Evolutionary conservation across 805 yeast species (phyloP).

Genomic region (Zygosaccharomyces gambellarensis): DNA sequence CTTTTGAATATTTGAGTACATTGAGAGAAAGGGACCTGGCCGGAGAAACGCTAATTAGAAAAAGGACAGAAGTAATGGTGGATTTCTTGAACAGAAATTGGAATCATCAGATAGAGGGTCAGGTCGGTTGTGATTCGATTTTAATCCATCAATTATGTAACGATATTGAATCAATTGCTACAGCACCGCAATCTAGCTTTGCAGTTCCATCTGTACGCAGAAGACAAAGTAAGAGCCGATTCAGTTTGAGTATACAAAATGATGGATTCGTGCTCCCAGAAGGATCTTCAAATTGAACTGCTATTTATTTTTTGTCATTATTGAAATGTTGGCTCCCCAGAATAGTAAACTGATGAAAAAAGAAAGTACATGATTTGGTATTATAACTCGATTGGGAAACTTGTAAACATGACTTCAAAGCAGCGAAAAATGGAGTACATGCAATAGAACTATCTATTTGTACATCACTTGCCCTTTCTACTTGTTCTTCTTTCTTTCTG

Average conservation of each 20-base stretch:
- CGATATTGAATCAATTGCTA: conserved; percentile 21
- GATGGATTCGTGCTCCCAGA: conserved; percentile 11
- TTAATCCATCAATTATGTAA: conserved; percentile 32
- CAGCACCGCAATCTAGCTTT: background rate
- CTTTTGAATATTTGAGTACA: conserved; percentile 13
- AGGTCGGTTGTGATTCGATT: conserved; percentile 35
- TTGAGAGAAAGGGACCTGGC: conserved; percentile 1
- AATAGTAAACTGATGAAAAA: background rate
- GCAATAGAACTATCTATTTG: background rate
- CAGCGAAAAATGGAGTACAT: background rate
- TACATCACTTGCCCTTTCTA: background rate
- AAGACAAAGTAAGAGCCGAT: background rate
- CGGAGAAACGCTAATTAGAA: conserved; percentile 1
- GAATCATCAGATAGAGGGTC: conserved; percentile 16
- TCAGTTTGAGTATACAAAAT: conserved; percentile 4
- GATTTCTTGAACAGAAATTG: conserved; percentile 24
- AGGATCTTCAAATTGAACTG: background rate
- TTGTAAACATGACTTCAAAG: conserved; percentile 6
- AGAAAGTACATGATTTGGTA: conserved; percentile 5
- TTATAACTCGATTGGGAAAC: conserved; percentile 6
- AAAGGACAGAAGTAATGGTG: conserved; percentile 14
- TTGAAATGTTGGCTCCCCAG: background rate
- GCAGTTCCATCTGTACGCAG: background rate
- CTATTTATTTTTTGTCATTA: background rate
- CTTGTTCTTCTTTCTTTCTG: background rate